Base-by-base conservation (phyloP, 1,284 basidiomycete genomes). In the Hemileia vastatrix region DNA sequence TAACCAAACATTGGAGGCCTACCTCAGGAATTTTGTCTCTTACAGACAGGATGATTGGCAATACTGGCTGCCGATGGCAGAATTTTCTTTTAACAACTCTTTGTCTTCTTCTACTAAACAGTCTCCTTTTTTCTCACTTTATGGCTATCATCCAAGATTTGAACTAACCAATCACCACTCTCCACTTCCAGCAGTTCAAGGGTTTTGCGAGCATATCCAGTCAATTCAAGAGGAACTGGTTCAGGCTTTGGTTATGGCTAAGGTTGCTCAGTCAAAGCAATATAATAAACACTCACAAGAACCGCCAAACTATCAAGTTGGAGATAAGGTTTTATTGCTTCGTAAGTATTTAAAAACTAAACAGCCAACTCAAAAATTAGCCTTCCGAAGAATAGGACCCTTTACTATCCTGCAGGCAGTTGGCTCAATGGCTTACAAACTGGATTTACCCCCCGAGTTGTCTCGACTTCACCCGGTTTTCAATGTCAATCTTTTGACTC, bases 21-120 rank as follows among this genome's bases (percentile, higher is more conserved):
- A 49, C 49, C 57, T 55, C 15, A 19, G 51, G 27, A 31, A 52
- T n/a, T 48, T 31, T 48, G 8, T 11, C 4, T 21, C 3, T 32
- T 9, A 32, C 11, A 11, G n/a, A 31, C 53, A 54, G 11, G 31
- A 54, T 9, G 27, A 59, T 45, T 54, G 49, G 48, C 5, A 4
- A 4, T 5, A 4, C 13, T 27, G 3, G 21, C 27, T 61, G 24
- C 48, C 57, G n/a, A 8, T 24, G 5, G 63, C 57, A 15, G 48
- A 64, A 49, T 60, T 64, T n/a, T 48, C 44, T 44, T 52, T 47
- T 18, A 44, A 60, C 40, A 53, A 57, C 18, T 23, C 63, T 4
- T 24, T 43, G 2, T 50, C 51, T 31, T 27, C 47, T 13, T 54
- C 50, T 3, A 61, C 44, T 2, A 27, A 48, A 13, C 23, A 36